Evolutionary conservation across 176 grass and related monocot genomes (phyloP).

Genomic region (Typha latifolia): DNA sequence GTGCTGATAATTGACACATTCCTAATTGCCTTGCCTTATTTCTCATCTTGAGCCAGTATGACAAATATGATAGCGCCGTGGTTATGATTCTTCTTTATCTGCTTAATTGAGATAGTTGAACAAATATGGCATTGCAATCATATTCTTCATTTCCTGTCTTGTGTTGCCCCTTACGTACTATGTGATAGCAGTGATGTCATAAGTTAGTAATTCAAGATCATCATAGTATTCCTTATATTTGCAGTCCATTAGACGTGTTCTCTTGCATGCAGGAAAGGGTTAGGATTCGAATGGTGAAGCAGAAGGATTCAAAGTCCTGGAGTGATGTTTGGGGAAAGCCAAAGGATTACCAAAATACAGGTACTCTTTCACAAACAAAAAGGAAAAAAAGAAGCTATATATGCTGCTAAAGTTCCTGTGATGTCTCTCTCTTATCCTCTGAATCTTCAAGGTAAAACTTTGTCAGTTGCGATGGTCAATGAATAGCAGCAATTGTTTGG

Average conservation of each 20-base stretch:
- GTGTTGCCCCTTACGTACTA: background rate
- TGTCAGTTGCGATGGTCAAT: background rate
- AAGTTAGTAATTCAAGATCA: background rate
- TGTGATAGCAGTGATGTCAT: background rate
- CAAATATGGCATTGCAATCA: background rate
- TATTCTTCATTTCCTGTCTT: background rate
- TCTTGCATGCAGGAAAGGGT: constrained; percentile 44
- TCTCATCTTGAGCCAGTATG: background rate
- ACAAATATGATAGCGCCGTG: background rate
- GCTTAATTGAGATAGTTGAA: background rate
- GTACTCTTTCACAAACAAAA: constrained; percentile 15
- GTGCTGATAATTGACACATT: too few species aligned
- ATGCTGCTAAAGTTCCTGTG: background rate
- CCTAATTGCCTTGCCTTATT: background rate
- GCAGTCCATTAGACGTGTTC: background rate
- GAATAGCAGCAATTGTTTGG: too few species aligned
- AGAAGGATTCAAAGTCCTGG: constrained; percentile 66
- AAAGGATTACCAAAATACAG: constrained; percentile 30
- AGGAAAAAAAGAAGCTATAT: background rate
- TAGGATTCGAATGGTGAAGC: constrained; percentile 48
- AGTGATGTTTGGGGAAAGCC: constrained; percentile 56
- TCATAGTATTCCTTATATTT: background rate
- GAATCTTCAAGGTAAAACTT: background rate
- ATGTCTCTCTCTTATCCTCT: background rate
- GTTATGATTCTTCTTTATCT: background rate